Evolutionary conservation across 306 rosid species (phyloP), one percentile per base, ranked within the genome.

Genomic region (Malus asiatica): DNA sequence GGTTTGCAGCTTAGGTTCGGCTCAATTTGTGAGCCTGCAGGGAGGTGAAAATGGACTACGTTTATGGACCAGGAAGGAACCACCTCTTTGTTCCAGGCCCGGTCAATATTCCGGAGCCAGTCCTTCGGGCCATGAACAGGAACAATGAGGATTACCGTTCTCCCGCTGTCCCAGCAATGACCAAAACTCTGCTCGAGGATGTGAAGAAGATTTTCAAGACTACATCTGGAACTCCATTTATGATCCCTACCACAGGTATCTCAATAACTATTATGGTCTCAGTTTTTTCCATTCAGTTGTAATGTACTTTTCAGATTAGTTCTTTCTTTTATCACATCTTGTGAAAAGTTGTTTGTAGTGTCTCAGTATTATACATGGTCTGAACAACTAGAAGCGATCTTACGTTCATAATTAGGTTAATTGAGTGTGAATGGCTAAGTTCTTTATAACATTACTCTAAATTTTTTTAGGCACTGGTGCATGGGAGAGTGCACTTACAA

Each of bases 31-130:
- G 64, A 72, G 71, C 38, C 73, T 84, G 78, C 32, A 78, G 81
- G 79, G 78, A 68, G 81, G 79, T 59, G 48, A 84, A 90, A 79
- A 96, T 96, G 99, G 99, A 96, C 78, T 74, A 89, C 33, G 74
- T 89, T 6, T 66, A 96, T 86, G 99, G 75, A 85, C 98, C 99
- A 35, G 99, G 99, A 86, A 90, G 86, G 74, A 80, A 92, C 93
- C 99, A 96, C 76, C 98, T 96, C 82, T 96, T 96, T 80, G 99
- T 96, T 69, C 99, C 99, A 3, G 99, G 99, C 84, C 99, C 99
- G 0, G 99, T 96, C 74, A 96, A 96, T 86, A 92, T 96, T 81
- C 99, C 98, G 1, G 99, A 96, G 58, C 91, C 82, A 14, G 92
- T 96, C 82, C 78, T 92, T 33, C 89, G 99, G 52, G 93, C 99